Base-by-base conservation (phyloP, 2,329 filamentous ascomycete species). In the Cladosporium sp. region DNA sequence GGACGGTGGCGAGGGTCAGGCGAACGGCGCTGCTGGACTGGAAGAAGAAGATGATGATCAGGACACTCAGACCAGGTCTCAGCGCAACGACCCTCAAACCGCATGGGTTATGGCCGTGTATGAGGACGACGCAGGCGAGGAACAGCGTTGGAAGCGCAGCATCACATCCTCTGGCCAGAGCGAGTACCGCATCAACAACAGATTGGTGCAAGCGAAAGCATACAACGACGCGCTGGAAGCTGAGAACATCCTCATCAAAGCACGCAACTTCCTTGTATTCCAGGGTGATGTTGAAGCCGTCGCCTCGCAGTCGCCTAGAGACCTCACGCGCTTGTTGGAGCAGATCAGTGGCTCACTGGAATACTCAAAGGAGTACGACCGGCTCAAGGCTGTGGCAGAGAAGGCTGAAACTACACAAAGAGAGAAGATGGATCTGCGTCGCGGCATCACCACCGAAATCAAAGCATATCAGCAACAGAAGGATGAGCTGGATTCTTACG, bases 71-170 rank as follows among this genome's bases (percentile, higher is more conserved):
- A 85, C 87, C 64, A 85, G 88, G 64, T 89, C 87, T n/a, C 89
- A 85, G 73, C 80, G 78, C 71, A 87, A 88, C 69, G 94, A 99
- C 73, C 95, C 95, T 0, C 95, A 93, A 77, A 95, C 89, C 2
- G 96, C 95, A 3, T 99, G 94, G 94, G 96, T 99, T 16, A 98
- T 97, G 93, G 95, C 95, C 33, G 94, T 99, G 18, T 99, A 98
- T 78, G 93, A 97, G 77, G 95, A 99, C 75, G 95, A 99, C 76
- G 93, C 93, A 2, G 94, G 93, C 56, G 92, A 97, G 74, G 92
- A 96, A 78, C 93, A 97, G 76, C 89, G 89, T 71, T 99, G 95
- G 95, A 97, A 97, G 81, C 91, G 95, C 68, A 90, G 89, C 70
- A 99, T 99, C 77, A 98, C 93, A 4, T 92, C 86, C 71, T 85